A percentile compares a stretch with the other conserved stretches of the same genome.
Conservation (phyloP, 2,329 filamentous ascomycete genomes). For the Cladorrhinum sp. region DNA sequence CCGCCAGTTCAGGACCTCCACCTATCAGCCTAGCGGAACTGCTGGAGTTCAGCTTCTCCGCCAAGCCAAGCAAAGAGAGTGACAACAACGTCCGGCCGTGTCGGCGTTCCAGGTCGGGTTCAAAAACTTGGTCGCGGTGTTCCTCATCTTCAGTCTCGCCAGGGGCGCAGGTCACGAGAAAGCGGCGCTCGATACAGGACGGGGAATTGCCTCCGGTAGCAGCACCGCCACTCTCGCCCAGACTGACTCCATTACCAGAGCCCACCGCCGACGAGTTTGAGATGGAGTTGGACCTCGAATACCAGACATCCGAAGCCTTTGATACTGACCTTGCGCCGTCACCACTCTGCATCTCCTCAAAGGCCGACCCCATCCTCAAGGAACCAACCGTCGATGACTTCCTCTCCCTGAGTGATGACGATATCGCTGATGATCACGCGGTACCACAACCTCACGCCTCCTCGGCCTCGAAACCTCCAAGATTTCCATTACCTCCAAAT, state of each 20-base stretch:
- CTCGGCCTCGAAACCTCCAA: constrained; percentile 14
- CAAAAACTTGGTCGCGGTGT: constrained; percentile 13
- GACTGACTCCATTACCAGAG: constrained; percentile 16
- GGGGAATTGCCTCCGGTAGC: constrained; percentile 10
- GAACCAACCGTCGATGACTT: constrained; percentile 56
- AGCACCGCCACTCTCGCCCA: constrained; percentile 22
- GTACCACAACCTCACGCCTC: constrained; percentile 16
- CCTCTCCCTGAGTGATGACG: constrained; percentile 53
- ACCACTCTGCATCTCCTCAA: constrained; percentile 17
- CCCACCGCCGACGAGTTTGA: constrained; percentile 1
- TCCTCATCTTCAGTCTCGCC: constrained; percentile 21
- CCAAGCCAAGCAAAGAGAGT: background rate
- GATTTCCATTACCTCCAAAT: constrained; percentile 18
- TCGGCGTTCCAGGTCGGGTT: constrained; percentile 16
- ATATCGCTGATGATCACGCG: constrained; percentile 47
- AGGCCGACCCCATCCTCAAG: constrained; percentile 39
- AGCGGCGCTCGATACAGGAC: constrained; percentile 17
- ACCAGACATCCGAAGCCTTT: background rate
- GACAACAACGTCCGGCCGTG: constrained; percentile 1
- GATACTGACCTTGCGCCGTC: background rate
- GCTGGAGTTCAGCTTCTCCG: constrained; percentile 24
- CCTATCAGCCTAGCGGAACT: constrained; percentile 17
- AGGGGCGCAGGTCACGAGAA: constrained; percentile 15
- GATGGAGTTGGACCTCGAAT: background rate
- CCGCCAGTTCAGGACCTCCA: constrained; percentile 12